Evolutionary conservation across 129 eudicot species (phyloP).

Genomic region (Centrapalus pauciflorus): DNA sequence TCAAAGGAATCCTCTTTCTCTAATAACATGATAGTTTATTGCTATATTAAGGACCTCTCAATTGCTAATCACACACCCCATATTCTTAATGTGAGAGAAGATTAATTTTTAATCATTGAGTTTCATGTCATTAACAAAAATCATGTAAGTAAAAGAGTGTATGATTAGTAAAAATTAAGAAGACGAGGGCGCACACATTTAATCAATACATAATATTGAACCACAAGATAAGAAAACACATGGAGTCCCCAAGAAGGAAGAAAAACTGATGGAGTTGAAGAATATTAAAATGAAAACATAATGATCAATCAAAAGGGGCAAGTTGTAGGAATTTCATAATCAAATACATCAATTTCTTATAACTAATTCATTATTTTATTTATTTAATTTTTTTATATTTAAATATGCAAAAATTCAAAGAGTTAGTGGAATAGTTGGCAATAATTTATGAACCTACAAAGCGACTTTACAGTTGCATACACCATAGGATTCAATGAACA

Average conservation of each 20-base stretch:
- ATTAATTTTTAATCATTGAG: no score
- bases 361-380: not conserved
- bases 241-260: constrained; percentile 2
- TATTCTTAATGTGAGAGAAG: no score
- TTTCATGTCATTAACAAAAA: no score
- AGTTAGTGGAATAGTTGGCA: constrained; percentile 21
- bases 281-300: constrained; percentile 1
- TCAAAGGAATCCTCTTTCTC: no score
- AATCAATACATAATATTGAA: no score
- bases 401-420: not conserved
- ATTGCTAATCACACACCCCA: no score
- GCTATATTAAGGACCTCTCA: no score
- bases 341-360: constrained; percentile 5
- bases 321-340: constrained; percentile 23
- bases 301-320: constrained; percentile 13
- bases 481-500: constrained; percentile 19
- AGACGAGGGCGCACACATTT: no score
- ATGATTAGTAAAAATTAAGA: no score
- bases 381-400: not conserved
- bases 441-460: constrained; percentile 12
- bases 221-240: constrained; percentile 10
- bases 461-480: constrained; percentile 24
- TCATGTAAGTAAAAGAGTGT: no score
- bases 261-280: not conserved
- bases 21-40: no score